Base-by-base conservation (phyloP, 257 asterid species). In the Nicotiana noctiflora region DNA sequence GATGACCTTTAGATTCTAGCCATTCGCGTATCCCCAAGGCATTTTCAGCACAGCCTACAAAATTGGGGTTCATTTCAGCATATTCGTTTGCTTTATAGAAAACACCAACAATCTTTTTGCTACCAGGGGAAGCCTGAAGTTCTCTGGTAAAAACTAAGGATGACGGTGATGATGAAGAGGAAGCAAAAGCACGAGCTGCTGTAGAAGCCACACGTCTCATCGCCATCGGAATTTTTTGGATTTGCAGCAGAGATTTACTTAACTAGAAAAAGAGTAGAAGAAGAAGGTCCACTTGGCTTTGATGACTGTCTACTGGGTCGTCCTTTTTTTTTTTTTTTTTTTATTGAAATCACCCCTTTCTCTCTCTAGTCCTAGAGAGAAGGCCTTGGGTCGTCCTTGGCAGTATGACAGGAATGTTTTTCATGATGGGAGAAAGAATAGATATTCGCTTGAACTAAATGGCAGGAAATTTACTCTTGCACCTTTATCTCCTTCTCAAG, bases 51-150 rank as follows among this genome's bases (percentile, higher is more conserved):
- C 98, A 94, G 11, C 98, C 99, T 34, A 94, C 49, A 76, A 96
- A 96, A 68, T 96, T 87, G 82, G 99, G 99, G 70, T 96, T 96
- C 95, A 86, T 85, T 7, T 96, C 82, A 70, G 98, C 99, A 67
- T 94, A 96, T 83, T 94, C 97, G 18, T 94, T 90, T 77, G 92
- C 98, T 46, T 89, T 90, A 91, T 96, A 96, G 88, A 94, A 92
- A 51, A 96, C 98, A 5, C 98, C 98, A 77, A 96, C 99, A 5
- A 96, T 96, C 90, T 96, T 96, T 91, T 96, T 94, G 91, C 93
- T 91, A 17, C 97, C 99, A 12, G 95, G 88, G 44, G 97, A 87
- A 82, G 98, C 98, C 98, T 94, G 98, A 82, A 94, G 94, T 70
- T 84, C 67, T 74, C 98, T 85, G 76, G 88, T 81, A 21, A 83